phyloP scores from a whole-genome alignment of 495 filamentous ascomycete genomes.

The Penicillium longicatenatum region DNA sequence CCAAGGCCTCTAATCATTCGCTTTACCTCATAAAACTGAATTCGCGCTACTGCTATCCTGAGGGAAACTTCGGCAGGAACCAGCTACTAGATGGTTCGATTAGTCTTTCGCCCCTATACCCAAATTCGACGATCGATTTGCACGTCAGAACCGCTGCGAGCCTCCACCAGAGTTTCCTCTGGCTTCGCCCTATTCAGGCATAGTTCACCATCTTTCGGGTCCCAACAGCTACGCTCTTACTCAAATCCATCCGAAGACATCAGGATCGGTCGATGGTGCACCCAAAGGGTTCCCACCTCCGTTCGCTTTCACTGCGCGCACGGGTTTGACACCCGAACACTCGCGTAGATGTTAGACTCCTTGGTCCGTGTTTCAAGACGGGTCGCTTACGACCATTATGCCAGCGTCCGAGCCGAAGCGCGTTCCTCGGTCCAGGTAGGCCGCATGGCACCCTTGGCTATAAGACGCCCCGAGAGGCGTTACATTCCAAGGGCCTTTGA shows the following conservation, averaged over 20 bases:
- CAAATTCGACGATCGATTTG: slow-evolving; percentile 73
- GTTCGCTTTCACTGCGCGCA: slow-evolving; percentile 12
- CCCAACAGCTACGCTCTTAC: slow-evolving; percentile 73
- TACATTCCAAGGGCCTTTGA: slow-evolving; percentile 62
- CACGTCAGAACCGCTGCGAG: slow-evolving; percentile 73
- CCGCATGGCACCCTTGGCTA: slow-evolving; percentile 56
- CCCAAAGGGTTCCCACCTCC: slow-evolving; percentile 53
- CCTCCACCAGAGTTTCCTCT: slow-evolving; percentile 77
- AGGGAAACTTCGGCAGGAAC: slow-evolving; percentile 15
- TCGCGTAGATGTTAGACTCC: slow-evolving; percentile 15
- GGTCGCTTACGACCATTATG: slow-evolving; percentile 26
- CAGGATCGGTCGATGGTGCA: slow-evolving; percentile 73
- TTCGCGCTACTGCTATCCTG: slow-evolving; percentile 11
- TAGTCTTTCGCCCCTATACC: slow-evolving; percentile 66
- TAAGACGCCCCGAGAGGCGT: slow-evolving; percentile 61
- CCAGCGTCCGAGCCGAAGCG: slow-evolving; percentile 56
- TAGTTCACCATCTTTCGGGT: slow-evolving; percentile 61
- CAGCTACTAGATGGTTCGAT: slow-evolving; percentile 63
- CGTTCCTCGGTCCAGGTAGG: slow-evolving; percentile 56
- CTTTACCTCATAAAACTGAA: slow-evolving; percentile 13
- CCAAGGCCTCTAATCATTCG: slow-evolving; percentile 39
- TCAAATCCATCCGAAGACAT: slow-evolving; percentile 77
- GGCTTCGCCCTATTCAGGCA: slow-evolving; percentile 74
- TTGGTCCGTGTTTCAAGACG: slow-evolving; percentile 16
- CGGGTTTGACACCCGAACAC: slow-evolving; percentile 15